Evolutionary conservation across 2,329 filamentous ascomycete genomes (phyloP).

Genomic region (Diplodia corticola): DNA sequence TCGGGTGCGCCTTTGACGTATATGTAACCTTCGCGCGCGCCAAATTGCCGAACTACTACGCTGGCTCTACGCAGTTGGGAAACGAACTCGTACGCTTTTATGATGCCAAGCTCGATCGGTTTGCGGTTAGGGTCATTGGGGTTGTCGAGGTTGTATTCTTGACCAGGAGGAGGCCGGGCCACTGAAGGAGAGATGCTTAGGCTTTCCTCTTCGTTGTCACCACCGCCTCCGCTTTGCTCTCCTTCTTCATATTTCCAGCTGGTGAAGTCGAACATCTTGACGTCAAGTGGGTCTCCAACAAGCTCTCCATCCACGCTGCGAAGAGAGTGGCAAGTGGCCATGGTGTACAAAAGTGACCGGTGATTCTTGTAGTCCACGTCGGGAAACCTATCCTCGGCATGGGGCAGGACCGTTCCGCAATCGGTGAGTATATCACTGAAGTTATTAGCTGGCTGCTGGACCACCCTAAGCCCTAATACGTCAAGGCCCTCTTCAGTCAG

Average conservation of each 20-base stretch:
- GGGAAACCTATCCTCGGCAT: conserved; percentile 57
- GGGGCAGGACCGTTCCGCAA: conserved; percentile 59
- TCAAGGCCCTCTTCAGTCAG: conserved; percentile 95
- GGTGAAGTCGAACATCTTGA: conserved; percentile 99
- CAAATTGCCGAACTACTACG: conserved; percentile 87
- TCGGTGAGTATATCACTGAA: conserved; percentile 78
- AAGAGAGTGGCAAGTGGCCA: conserved; percentile 96
- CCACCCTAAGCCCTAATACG: conserved; percentile 82
- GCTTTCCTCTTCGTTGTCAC: conserved; percentile 75
- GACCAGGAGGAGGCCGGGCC: conserved; percentile 71
- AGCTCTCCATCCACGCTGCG: conserved; percentile 84
- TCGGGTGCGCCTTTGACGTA: conserved; percentile 97
- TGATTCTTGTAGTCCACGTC: conserved; percentile 61
- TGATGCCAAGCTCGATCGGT: conserved; percentile 80
- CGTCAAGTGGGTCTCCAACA: conserved; percentile 87
- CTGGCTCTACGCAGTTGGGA: conserved; percentile 90
- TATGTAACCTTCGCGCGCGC: conserved; percentile 77
- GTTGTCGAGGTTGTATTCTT: conserved; percentile 59
- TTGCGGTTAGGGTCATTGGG: conserved; percentile 46
- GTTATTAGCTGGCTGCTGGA: conserved; percentile 60
- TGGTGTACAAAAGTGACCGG: conserved; percentile 80
- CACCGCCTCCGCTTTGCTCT: conserved; percentile 63
- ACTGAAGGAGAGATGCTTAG: conserved; percentile 81
- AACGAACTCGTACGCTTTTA: conserved; percentile 92
- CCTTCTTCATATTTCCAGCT: conserved; percentile 91